Conservation (phyloP, 2,329 filamentous ascomycete species). For the Metarhizium anisopliae region DNA sequence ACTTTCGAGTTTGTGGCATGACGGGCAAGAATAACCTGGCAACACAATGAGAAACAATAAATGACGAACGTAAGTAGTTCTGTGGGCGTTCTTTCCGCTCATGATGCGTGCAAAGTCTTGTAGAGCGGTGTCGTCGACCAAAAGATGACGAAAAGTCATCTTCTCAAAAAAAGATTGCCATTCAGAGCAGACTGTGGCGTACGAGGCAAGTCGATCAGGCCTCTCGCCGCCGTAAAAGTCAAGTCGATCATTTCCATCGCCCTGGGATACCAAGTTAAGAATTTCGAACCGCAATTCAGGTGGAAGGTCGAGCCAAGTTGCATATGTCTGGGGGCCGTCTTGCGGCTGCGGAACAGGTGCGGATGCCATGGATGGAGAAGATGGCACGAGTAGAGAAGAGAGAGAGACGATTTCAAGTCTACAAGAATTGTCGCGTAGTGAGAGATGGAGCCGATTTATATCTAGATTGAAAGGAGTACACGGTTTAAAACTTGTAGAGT, state of each 20-base stretch:
- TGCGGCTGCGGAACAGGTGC: constrained; percentile 3
- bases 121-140: constrained; percentile 2
- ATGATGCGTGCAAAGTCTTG: constrained; percentile 3
- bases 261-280: constrained; percentile 1
- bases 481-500: constrained; percentile 9
- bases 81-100: constrained; percentile 1
- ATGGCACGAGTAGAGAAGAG: neutral
- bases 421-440: too few relatives aligned
- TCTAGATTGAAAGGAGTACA: neutral
- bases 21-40: constrained; percentile 5
- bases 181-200: constrained; percentile 4
- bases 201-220: neutral
- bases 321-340: constrained; percentile 1
- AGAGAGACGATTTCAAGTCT: too few relatives aligned
- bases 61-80: constrained; percentile 1
- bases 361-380: neutral
- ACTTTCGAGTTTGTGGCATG: constrained; percentile 5
- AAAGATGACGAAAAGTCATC: constrained; percentile 5
- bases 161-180: constrained; percentile 5
- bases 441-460: too few relatives aligned
- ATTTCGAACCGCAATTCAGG: constrained; percentile 3
- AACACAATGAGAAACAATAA: constrained; percentile 3
- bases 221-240: too few relatives aligned
- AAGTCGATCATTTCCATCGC: neutral
- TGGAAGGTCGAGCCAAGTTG: constrained; percentile 2